These are phyloP conservation scores for Chalciporus pseudorubinellus DNA, from an alignment of 768 basidiomycete genomes.

Conservation along the genomic window DNA sequence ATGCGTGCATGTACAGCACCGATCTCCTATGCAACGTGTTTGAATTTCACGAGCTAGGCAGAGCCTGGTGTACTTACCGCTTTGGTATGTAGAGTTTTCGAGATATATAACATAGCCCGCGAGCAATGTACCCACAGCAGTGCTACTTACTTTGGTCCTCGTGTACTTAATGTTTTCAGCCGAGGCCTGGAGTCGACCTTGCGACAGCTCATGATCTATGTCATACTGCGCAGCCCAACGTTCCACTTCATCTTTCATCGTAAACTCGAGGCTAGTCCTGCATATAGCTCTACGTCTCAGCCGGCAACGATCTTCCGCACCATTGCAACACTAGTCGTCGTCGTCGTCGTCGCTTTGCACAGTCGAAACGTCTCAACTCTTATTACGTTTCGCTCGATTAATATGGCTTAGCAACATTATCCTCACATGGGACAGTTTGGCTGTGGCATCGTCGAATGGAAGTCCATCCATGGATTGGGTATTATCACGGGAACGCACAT, in stretches of 20 bases:
- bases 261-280: too few relatives aligned
- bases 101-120: background rate
- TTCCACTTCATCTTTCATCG: too few relatives aligned
- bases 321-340: constrained; percentile 2
- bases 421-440: too few relatives aligned
- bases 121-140: background rate
- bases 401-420: background rate
- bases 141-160: too few relatives aligned
- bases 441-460: constrained; percentile 13
- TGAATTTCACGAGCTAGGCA: background rate
- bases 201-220: too few relatives aligned
- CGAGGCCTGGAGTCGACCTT: too few relatives aligned
- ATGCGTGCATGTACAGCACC: background rate
- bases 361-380: constrained; percentile 5
- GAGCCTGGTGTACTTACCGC: background rate
- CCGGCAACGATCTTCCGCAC: background rate
- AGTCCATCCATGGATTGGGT: background rate
- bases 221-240: too few relatives aligned
- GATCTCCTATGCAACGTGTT: background rate
- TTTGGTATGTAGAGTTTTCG: background rate
- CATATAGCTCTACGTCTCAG: background rate
- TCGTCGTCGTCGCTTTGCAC: background rate
- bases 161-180: too few relatives aligned
- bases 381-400: constrained; percentile 6
- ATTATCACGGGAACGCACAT: too few relatives aligned